A percentile compares a stretch with the other conserved stretches of the same genome.
phyloP scores from a whole-genome alignment of 306 rosid species.

The Gleditsia sinensis region DNA sequence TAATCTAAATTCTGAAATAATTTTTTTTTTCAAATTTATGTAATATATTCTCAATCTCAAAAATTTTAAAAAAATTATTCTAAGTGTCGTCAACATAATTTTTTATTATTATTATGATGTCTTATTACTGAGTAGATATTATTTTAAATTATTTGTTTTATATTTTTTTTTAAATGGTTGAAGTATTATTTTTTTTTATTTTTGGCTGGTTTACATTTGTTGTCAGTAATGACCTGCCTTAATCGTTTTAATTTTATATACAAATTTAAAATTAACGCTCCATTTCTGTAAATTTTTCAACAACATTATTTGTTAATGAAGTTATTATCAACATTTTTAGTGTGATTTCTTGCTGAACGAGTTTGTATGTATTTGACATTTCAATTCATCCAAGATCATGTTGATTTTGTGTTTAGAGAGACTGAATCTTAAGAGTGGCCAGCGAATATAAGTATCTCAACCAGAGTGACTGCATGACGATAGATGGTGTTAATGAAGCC shows the following conservation, averaged over 20 bases:
- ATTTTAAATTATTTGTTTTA: too few species aligned
- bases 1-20: too few species aligned
- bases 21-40: too few species aligned
- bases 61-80: too few species aligned
- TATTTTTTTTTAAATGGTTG: too few species aligned
- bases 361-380: constrained; percentile 18
- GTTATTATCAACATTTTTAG: constrained; percentile 1
- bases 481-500: constrained; percentile 78
- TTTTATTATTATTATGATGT: too few species aligned
- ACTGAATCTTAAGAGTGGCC: constrained; percentile 68
- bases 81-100: too few species aligned
- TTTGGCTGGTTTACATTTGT: not conserved
- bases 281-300: constrained; percentile 13
- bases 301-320: constrained; percentile 18
- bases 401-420: constrained; percentile 63
- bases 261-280: not conserved
- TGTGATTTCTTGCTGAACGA: too few species aligned
- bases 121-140: too few species aligned
- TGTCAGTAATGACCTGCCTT: not conserved
- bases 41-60: too few species aligned
- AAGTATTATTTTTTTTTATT: too few species aligned
- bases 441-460: constrained; percentile 79
- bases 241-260: constrained; percentile 7
- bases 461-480: constrained; percentile 69
- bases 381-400: constrained; percentile 30